Percentiles rank a stretch among this genome's conserved stretches.
Evolutionary conservation across 2,329 filamentous ascomycete species (phyloP).

Genomic region (Leptodontidium sp.): DNA sequence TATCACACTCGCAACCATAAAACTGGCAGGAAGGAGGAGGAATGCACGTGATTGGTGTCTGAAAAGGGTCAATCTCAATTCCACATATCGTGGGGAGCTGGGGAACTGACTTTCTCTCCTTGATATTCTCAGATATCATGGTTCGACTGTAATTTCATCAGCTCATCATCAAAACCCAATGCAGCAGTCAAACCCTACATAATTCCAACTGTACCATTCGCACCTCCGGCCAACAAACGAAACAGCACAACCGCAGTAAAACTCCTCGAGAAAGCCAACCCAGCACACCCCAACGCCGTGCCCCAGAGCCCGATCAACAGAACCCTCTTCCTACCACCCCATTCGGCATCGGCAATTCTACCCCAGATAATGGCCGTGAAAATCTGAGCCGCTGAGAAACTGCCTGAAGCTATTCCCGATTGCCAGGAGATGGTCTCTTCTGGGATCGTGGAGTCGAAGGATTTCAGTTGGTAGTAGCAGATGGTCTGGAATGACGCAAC

Average conservation of each 20-base stretch:
- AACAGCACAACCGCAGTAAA: constrained; percentile 10
- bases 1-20: constrained; percentile 18
- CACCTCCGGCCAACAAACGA: constrained; percentile 12
- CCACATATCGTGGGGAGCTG: neutral
- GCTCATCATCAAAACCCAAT: neutral
- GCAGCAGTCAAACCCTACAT: neutral
- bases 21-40: constrained; percentile 21
- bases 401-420: constrained; percentile 71
- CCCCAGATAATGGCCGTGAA: constrained; percentile 74
- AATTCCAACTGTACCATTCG: constrained; percentile 21
- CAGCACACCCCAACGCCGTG: constrained; percentile 1
- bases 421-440: constrained; percentile 63
- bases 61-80: constrained; percentile 4
- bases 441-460: constrained; percentile 54
- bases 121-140: constrained; percentile 21
- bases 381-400: constrained; percentile 71
- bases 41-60: constrained; percentile 24
- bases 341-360: constrained; percentile 59
- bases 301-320: constrained; percentile 70
- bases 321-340: constrained; percentile 65
- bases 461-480: constrained; percentile 75
- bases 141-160: constrained; percentile 10
- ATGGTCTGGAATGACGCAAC: constrained; percentile 57
- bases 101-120: constrained; percentile 19
- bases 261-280: constrained; percentile 14